Conservation (phyloP, 768 basidiomycete species). For the Hygrophoropsis aurantiaca region DNA sequence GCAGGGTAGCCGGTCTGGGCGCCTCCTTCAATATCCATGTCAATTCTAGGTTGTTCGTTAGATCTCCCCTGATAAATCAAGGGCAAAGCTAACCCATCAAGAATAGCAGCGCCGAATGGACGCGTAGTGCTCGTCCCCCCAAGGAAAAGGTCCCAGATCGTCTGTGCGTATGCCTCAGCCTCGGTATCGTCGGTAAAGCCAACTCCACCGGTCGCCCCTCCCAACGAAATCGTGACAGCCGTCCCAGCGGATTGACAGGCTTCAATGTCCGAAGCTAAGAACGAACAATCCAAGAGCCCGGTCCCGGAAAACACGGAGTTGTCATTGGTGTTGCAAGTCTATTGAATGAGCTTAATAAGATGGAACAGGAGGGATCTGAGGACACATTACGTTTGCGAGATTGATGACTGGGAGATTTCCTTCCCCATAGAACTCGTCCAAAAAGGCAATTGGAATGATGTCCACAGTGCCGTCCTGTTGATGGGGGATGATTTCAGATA, state of each 20-base stretch:
- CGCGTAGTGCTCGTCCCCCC: slow-evolving; percentile 61
- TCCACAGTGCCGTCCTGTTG: slow-evolving; percentile 55
- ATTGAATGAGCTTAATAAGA: background rate
- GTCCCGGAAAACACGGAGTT: slow-evolving; percentile 63
- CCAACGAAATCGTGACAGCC: slow-evolving; percentile 56
- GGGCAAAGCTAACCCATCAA: slow-evolving; percentile 57
- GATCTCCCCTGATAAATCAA: background rate
- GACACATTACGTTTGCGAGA: slow-evolving; percentile 51
- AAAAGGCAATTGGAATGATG: slow-evolving; percentile 60
- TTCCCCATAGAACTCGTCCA: slow-evolving; percentile 57
- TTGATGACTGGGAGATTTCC: slow-evolving; percentile 60
- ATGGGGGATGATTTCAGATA: background rate
- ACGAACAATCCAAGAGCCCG: slow-evolving; percentile 58
- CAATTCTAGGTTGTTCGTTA: slow-evolving; percentile 24
- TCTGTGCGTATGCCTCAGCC: slow-evolving; percentile 58
- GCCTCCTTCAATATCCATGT: slow-evolving; percentile 52
- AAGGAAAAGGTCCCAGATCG: slow-evolving; percentile 68
- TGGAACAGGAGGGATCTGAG: background rate
- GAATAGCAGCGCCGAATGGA: slow-evolving; percentile 69
- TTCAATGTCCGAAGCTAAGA: slow-evolving; percentile 59
- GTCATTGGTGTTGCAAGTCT: slow-evolving; percentile 64
- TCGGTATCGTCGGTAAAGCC: slow-evolving; percentile 60
- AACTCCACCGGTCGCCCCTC: slow-evolving; percentile 62
- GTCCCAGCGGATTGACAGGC: slow-evolving; percentile 67
- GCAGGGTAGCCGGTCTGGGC: slow-evolving; percentile 25